A percentile compares a stretch with the other conserved stretches of the same genome.
Evolutionary conservation across 1,284 basidiomycete genomes (phyloP).

Genomic region (Ganoderma boninense): DNA sequence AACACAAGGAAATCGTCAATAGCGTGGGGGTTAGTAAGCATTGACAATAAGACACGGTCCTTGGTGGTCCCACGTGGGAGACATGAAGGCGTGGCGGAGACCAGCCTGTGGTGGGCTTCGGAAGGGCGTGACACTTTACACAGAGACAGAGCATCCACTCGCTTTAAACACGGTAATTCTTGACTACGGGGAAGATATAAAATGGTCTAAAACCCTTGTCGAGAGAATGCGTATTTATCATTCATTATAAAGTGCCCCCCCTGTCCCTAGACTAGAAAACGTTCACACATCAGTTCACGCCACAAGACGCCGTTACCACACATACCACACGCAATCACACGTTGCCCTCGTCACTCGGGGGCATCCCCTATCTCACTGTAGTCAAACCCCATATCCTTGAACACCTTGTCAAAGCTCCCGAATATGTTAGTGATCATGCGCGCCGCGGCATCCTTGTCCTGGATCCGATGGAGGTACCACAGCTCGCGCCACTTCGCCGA

Average conservation of each 20-base stretch:
- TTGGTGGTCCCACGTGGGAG: neutral
- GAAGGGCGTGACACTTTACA: neutral
- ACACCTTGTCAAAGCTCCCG: neutral
- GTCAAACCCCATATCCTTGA: slow-evolving; percentile 2
- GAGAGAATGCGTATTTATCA: neutral
- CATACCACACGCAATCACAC: neutral
- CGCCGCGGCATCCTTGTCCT: neutral
- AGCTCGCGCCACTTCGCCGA: neutral
- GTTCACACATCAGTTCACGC: neutral
- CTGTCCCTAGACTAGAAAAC: neutral
- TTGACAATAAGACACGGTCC: no score
- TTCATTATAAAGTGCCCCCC: neutral
- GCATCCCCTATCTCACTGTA: neutral
- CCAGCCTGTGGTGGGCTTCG: neutral
- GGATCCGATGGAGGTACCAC: neutral
- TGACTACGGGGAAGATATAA: neutral
- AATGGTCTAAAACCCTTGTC: no score
- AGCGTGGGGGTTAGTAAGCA: no score
- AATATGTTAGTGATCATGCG: neutral
- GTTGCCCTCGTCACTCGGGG: neutral
- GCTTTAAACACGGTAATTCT: neutral
- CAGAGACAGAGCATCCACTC: neutral
- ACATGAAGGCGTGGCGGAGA: no score
- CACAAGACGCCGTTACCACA: neutral
- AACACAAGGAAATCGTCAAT: no score